Conservation (phyloP, 306 rosid species). For the Glycine latifolia region DNA sequence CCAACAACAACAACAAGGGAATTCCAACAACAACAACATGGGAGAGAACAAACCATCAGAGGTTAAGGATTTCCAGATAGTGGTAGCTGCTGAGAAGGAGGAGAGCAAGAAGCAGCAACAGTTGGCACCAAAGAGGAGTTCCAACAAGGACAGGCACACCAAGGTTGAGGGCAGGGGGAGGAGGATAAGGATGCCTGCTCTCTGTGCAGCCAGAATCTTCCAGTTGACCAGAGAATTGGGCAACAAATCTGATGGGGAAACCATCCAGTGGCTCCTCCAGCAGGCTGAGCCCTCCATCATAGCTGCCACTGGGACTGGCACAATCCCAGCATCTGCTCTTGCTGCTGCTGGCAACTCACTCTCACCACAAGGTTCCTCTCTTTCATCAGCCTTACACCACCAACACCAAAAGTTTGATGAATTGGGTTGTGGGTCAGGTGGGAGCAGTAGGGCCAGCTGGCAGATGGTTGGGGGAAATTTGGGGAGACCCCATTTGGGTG, state of each 20-base stretch:
- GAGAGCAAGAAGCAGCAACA: conserved; percentile 65
- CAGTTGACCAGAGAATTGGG: conserved; percentile 95
- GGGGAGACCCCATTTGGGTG: conserved; percentile 73
- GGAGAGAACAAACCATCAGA: conserved; percentile 75
- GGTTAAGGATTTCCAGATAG: conserved; percentile 83
- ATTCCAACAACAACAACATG: conserved; percentile 53
- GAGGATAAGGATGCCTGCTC: conserved; percentile 96
- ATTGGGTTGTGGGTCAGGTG: conserved; percentile 68
- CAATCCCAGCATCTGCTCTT: conserved; percentile 94
- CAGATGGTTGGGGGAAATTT: conserved; percentile 73
- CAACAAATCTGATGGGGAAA: conserved; percentile 97
- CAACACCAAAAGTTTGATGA: conserved; percentile 57
- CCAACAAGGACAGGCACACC: conserved; percentile 95
- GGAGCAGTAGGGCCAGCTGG: conserved; percentile 88
- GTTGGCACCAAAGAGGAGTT: conserved; percentile 85
- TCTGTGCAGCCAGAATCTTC: conserved; percentile 92
- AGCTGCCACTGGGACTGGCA: conserved; percentile 90
- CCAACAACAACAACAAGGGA: conserved; percentile 16
- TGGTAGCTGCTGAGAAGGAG: conserved; percentile 61
- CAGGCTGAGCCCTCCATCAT: conserved; percentile 93
- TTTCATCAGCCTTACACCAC: conserved; percentile 75
- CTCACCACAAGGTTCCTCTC: conserved; percentile 69
- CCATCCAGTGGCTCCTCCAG: conserved; percentile 95
- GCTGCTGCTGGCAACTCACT: conserved; percentile 70
- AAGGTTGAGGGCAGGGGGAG: conserved; percentile 96